phyloP scores from a whole-genome alignment of 2,329 filamentous ascomycete species.

The Aureobasidium vineae region DNA sequence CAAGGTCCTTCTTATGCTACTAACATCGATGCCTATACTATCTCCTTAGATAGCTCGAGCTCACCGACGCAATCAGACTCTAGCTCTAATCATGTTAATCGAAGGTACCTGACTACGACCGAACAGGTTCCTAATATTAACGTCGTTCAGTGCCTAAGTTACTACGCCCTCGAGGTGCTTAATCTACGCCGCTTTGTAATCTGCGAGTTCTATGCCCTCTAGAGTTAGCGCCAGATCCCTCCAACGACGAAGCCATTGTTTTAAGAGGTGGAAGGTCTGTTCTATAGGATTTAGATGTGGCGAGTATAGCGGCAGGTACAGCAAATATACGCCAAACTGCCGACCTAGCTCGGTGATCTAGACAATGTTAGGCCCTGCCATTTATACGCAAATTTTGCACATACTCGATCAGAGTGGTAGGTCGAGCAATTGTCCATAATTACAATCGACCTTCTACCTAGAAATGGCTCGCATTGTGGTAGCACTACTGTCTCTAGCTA shows the following conservation, averaged over 20 bases:
- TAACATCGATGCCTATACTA: too few species aligned
- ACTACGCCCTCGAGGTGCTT: background rate
- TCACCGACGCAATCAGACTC: too few species aligned
- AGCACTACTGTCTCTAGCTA: background rate
- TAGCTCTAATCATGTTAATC: background rate
- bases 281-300: conserved; percentile 2
- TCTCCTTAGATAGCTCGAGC: too few species aligned
- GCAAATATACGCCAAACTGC: background rate
- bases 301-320: background rate
- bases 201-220: background rate
- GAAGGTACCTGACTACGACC: background rate
- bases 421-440: conserved; percentile 11
- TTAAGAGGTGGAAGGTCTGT: conserved; percentile 1
- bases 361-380: too few species aligned
- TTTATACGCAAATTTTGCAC: too few species aligned
- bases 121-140: background rate
- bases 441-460: background rate
- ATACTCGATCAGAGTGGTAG: background rate
- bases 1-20: too few species aligned
- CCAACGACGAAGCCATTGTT: background rate
- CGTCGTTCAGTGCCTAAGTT: background rate
- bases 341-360: background rate
- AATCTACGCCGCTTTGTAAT: background rate
- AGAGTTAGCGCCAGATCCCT: background rate
- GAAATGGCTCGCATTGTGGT: background rate